phyloP scores from a whole-genome alignment of 2,329 filamentous ascomycete genomes.

The Fusarium verrucosum region DNA sequence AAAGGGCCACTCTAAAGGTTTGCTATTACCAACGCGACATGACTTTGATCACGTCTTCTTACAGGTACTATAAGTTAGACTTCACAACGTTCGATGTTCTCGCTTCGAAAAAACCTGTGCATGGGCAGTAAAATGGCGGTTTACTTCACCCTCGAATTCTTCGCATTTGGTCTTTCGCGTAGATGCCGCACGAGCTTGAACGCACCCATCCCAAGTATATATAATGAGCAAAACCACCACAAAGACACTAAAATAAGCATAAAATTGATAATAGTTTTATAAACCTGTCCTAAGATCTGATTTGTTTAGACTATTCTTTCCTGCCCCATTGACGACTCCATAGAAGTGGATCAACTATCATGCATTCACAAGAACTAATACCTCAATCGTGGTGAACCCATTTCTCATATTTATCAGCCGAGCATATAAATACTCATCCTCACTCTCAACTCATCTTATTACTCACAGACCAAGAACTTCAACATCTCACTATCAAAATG shows the following conservation, averaged over 20 bases:
- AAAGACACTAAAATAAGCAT: neutral
- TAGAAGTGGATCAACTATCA: constrained; percentile 27
- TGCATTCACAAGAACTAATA: constrained; percentile 22
- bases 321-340: neutral
- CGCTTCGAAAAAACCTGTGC: too few relatives aligned
- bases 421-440: rapidly evolving
- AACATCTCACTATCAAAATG: neutral
- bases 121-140: too few relatives aligned
- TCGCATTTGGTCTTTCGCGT: too few relatives aligned
- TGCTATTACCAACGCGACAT: too few relatives aligned
- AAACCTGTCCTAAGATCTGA: neutral
- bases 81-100: too few relatives aligned
- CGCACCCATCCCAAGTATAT: too few relatives aligned
- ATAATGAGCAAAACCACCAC: too few relatives aligned
- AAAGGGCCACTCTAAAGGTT: too few relatives aligned
- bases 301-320: neutral
- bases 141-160: too few relatives aligned
- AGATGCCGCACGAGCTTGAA: too few relatives aligned
- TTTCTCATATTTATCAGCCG: neutral
- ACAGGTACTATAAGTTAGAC: too few relatives aligned
- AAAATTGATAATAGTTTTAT: neutral
- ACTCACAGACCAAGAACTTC: rapidly evolving
- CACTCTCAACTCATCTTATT: neutral
- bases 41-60: too few relatives aligned
- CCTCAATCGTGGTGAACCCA: constrained; percentile 1